Percentiles rank a stretch among this genome's conserved stretches.
Evolutionary conservation across 2,329 filamentous ascomycete genomes (phyloP).

Genomic region (Beauveria bassiana): DNA sequence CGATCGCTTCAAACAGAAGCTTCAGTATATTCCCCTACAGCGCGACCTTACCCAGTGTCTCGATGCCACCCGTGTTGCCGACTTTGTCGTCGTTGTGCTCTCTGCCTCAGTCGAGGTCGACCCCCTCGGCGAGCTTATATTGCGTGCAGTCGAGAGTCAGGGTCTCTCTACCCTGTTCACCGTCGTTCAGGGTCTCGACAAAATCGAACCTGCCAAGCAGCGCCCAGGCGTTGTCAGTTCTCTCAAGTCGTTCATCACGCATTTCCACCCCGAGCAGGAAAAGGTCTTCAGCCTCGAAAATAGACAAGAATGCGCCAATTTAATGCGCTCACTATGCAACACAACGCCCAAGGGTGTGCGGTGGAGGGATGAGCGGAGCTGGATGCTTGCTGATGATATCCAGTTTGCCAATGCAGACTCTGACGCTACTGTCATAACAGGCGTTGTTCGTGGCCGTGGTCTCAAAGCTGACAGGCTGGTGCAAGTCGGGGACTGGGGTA

Average conservation of each 20-base stretch:
- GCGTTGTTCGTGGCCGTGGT: constrained; percentile 76
- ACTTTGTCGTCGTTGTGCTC: constrained; percentile 83
- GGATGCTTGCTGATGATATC: constrained; percentile 85
- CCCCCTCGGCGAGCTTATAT: constrained; percentile 71
- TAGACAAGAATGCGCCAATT: constrained; percentile 82
- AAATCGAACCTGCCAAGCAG: constrained; percentile 72
- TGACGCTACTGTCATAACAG: constrained; percentile 67
- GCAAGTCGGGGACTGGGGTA: constrained; percentile 88
- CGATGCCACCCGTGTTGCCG: constrained; percentile 80
- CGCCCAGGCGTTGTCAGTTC: constrained; percentile 69
- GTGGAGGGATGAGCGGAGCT: constrained; percentile 92
- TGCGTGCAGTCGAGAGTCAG: constrained; percentile 85
- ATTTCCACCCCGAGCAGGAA: constrained; percentile 89
- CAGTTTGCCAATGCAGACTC: constrained; percentile 56
- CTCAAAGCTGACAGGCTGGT: constrained; percentile 85
- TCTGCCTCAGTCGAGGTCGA: constrained; percentile 81
- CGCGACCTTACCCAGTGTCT: constrained; percentile 69
- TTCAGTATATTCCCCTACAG: constrained; percentile 73
- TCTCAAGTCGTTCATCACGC: constrained; percentile 84
- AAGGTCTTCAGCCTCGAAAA: constrained; percentile 85
- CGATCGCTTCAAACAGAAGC: constrained; percentile 89
- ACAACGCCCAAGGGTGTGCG: constrained; percentile 87
- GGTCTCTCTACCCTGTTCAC: constrained; percentile 90
- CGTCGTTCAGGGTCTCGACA: constrained; percentile 71
- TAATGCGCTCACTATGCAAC: constrained; percentile 85